phyloP scores from a whole-genome alignment of 768 basidiomycete species.

The Hygrocybe punicea region DNA sequence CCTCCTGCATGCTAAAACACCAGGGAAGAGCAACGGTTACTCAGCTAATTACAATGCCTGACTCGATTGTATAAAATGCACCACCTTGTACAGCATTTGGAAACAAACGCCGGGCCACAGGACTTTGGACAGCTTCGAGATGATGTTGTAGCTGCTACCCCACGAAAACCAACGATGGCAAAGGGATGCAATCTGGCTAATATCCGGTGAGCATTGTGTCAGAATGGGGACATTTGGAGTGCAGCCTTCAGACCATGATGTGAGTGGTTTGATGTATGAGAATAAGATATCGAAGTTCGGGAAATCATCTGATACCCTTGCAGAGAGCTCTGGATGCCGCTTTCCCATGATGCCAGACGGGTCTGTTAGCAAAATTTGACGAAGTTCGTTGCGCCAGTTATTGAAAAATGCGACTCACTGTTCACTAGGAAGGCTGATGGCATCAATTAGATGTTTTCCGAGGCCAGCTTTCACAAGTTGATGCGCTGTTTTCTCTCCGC shows the following conservation, averaged over 20 bases:
- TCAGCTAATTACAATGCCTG: no score
- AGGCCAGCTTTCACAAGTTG: no score
- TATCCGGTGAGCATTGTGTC: not conserved
- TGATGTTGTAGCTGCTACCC: not conserved
- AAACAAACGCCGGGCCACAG: not conserved
- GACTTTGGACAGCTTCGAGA: not conserved
- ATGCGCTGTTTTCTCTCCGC: not conserved
- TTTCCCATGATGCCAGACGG: conserved; percentile 18
- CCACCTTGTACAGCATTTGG: not conserved
- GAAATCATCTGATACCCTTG: conserved; percentile 27
- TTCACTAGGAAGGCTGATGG: no score
- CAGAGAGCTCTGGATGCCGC: conserved; percentile 26
- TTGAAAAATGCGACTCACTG: not conserved
- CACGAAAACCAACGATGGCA: not conserved
- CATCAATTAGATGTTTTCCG: no score
- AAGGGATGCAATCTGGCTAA: not conserved
- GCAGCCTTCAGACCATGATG: conserved; percentile 1
- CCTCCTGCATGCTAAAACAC: no score
- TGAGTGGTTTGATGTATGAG: conserved; percentile 39
- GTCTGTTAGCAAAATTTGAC: conserved; percentile 1
- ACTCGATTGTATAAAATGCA: no score
- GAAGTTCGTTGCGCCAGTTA: conserved; percentile 6
- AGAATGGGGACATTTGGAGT: not conserved
- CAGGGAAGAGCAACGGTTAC: no score
- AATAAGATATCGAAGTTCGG: conserved; percentile 34